phyloP scores from a whole-genome alignment of 2,329 filamentous ascomycete genomes.

The Scytalidium lignicola region DNA sequence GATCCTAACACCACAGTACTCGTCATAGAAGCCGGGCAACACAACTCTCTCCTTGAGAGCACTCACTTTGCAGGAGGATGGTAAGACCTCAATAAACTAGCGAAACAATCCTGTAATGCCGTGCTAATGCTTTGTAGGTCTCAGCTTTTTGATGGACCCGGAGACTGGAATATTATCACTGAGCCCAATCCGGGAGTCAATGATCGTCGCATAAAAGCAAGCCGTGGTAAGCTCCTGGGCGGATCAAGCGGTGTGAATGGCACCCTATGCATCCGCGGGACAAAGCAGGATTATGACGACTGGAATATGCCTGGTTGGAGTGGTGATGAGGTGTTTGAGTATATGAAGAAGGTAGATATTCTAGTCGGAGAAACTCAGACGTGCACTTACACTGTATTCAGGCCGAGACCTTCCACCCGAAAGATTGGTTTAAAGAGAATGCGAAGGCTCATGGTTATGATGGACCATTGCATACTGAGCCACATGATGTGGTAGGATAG shows the following conservation, averaged over 20 bases:
- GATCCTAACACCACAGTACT: constrained; percentile 41
- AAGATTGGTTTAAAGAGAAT: constrained; percentile 50
- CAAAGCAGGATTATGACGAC: constrained; percentile 47
- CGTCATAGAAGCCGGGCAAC: constrained; percentile 43
- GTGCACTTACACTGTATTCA: constrained; percentile 9
- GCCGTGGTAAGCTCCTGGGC: constrained; percentile 44
- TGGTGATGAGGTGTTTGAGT: constrained; percentile 50
- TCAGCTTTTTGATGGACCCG: constrained; percentile 41
- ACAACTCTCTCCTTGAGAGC: constrained; percentile 40
- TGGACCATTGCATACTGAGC: constrained; percentile 50
- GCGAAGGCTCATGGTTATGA: constrained; percentile 42
- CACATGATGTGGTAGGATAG: constrained; percentile 44
- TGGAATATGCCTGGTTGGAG: constrained; percentile 51
- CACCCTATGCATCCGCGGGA: constrained; percentile 43
- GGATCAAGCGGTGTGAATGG: constrained; percentile 46
- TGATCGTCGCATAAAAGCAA: constrained; percentile 40
- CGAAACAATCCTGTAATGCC: neutral
- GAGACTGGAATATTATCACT: constrained; percentile 46
- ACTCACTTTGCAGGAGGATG: constrained; percentile 46
- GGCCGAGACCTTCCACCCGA: constrained; percentile 53
- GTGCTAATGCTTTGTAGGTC: constrained; percentile 27
- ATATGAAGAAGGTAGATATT: constrained; percentile 45
- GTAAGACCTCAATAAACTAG: constrained; percentile 8
- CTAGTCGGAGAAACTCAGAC: neutral
- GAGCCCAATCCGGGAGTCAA: constrained; percentile 34